Conservation (phyloP, 768 basidiomycete genomes). For the Mycena maculata region DNA sequence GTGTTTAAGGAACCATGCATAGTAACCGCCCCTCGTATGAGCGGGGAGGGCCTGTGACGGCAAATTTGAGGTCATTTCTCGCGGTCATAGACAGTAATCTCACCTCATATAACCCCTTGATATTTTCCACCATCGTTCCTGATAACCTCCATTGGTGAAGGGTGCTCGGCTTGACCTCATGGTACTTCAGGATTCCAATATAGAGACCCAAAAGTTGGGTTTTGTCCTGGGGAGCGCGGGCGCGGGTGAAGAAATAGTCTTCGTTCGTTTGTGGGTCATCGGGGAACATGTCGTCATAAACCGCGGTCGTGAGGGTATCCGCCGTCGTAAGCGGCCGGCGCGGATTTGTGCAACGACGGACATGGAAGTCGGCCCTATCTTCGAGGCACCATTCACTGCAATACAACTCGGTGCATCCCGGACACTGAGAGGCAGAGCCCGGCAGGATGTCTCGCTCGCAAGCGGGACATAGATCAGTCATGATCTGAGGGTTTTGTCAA, state of each 20-base stretch:
- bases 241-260: slow-evolving; percentile 43
- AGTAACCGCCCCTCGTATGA: slow-evolving; percentile 36
- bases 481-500: no score
- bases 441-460: background rate
- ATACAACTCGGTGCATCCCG: slow-evolving; percentile 20
- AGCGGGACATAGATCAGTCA: no score
- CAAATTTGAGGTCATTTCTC: background rate
- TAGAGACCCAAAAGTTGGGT: slow-evolving; percentile 40
- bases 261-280: slow-evolving; percentile 38
- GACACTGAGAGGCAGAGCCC: background rate
- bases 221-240: slow-evolving; percentile 18
- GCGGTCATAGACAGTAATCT: slow-evolving; percentile 1
- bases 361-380: slow-evolving; percentile 6
- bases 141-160: slow-evolving; percentile 40
- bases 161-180: slow-evolving; percentile 32
- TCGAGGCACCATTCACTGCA: slow-evolving; percentile 18
- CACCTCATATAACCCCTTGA: slow-evolving; percentile 38
- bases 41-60: background rate
- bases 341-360: slow-evolving; percentile 21
- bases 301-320: slow-evolving; percentile 38
- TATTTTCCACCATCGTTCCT: slow-evolving; percentile 41
- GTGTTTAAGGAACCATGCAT: slow-evolving; percentile 45
- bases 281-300: slow-evolving; percentile 36
- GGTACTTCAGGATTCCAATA: slow-evolving; percentile 33
- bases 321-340: slow-evolving; percentile 36